phyloP scores from a whole-genome alignment of 2,329 filamentous ascomycete species.

The Colletotrichum tropicale region DNA sequence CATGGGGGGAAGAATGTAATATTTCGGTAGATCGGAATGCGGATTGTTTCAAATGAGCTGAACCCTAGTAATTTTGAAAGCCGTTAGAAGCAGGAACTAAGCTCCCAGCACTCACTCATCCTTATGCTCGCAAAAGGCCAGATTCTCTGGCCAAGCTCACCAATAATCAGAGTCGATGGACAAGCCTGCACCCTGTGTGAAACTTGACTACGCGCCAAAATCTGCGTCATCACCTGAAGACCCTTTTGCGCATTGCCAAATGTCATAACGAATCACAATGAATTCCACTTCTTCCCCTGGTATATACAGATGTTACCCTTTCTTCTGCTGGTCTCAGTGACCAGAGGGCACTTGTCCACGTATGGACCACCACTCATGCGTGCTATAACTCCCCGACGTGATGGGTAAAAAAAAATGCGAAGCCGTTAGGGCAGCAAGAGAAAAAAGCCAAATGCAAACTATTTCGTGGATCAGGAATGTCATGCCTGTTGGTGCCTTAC shows the following conservation, averaged over 20 bases:
- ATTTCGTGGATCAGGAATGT: not conserved
- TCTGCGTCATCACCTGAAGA: not conserved
- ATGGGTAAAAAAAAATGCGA: not conserved
- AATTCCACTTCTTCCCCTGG: conserved; percentile 9
- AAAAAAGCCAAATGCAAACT: conserved; percentile 2
- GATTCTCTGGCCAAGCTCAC: not conserved
- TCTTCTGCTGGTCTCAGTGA: not conserved
- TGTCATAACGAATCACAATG: not conserved
- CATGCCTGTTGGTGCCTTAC: conserved; percentile 4
- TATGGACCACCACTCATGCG: not conserved
- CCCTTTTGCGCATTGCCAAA: not conserved
- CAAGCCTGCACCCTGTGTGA: not conserved
- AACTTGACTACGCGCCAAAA: not conserved
- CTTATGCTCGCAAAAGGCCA: not conserved
- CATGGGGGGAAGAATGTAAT: not conserved
- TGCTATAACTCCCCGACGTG: not conserved
- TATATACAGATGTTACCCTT: conserved; percentile 11
- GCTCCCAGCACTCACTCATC: not conserved
- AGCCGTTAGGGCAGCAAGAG: not conserved
- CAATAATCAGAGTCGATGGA: not conserved
- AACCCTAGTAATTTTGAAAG: not conserved
- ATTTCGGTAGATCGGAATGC: not conserved
- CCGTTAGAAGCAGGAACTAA: not conserved
- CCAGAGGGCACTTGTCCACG: not conserved
- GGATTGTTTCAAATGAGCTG: not conserved